phyloP scores from a whole-genome alignment of 495 filamentous ascomycete species.

The Astrothelium subdiscretum region DNA sequence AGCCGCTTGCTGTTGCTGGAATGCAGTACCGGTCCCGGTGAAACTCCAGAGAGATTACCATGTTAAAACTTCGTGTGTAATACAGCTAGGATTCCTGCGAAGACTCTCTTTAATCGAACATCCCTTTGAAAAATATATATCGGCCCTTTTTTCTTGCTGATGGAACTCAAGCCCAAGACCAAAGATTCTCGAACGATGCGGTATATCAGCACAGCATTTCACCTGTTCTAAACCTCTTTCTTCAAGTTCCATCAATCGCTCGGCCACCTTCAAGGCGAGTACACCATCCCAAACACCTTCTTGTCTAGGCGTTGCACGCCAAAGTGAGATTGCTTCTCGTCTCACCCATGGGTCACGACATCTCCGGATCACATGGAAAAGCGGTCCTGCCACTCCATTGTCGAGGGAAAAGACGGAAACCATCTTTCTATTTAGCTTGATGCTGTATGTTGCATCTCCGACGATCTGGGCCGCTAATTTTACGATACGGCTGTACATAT shows the following conservation, averaged over 20 bases:
- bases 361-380: conserved; percentile 46
- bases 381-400: conserved; percentile 41
- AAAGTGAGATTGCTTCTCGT: conserved; percentile 42
- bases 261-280: conserved; percentile 40
- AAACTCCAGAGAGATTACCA: too few species aligned
- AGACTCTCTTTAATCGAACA: neutral
- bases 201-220: conserved; percentile 8
- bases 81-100: neutral
- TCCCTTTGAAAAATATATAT: neutral
- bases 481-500: neutral
- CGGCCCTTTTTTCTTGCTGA: neutral
- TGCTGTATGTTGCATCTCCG: neutral
- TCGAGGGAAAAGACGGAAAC: conserved; percentile 27
- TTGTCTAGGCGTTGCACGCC: conserved; percentile 41
- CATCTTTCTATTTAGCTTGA: neutral
- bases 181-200: conserved; percentile 1
- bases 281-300: conserved; percentile 57
- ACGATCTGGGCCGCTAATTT: neutral
- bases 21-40: too few species aligned
- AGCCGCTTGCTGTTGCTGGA: too few species aligned
- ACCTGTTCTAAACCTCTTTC: conserved; percentile 34
- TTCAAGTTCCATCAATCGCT: conserved; percentile 45
- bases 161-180: neutral
- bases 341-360: conserved; percentile 46
- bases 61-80: neutral